Evolutionary conservation across 495 filamentous ascomycete genomes (phyloP), one percentile per base, ranked within the genome.

Genomic region (Penicillium bialowiezense): DNA sequence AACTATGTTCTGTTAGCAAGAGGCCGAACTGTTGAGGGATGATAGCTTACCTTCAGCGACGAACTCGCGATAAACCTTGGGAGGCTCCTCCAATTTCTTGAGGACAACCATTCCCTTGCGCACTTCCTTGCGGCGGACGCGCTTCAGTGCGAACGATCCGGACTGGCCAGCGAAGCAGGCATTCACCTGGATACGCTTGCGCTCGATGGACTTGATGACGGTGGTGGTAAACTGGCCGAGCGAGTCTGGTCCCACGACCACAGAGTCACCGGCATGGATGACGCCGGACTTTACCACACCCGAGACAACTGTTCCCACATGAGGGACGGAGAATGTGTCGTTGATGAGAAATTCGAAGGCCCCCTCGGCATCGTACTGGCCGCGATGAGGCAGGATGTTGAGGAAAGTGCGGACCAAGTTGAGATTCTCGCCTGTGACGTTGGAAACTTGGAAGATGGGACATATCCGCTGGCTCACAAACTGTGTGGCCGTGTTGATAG

Each of bases 31-130:
- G 14, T 14, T 17, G 14, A 14, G 4, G 19, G 39, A 41, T 18
- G 20, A 45, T 32, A 7, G 40, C 69, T 43, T 72, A 88, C 86
- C 86, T 72, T 98, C 93, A 14, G 93, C 93, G 42, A 96, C 78
- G 65, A 98, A 98, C 60, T 97, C 91, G 29, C 89, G 82, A 64
- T 87, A 87, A 6, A 96, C 93, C 59, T 92, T 95, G 4, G 82
- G 75, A 24, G 80, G 72, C 24, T 82, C 78, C 26, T 91, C 87
- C 33, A 83, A 69, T 70, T 92, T 97, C 36, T 88, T 86, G 33
- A 98, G 71, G 9, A 97, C 92, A 0, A 98, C 93, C 95, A 97
- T 97, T 18, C 93, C 93, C 76, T 98, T 98, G 24, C 95, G 82
- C 0, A 98, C 93, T 62, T 98, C 95, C 71, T 93, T 95, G 18